Percentiles rank a stretch among this genome's conserved stretches.
Evolutionary conservation across 208 protist species (phyloP).

Genomic region (Acanthamoeba sp.): DNA sequence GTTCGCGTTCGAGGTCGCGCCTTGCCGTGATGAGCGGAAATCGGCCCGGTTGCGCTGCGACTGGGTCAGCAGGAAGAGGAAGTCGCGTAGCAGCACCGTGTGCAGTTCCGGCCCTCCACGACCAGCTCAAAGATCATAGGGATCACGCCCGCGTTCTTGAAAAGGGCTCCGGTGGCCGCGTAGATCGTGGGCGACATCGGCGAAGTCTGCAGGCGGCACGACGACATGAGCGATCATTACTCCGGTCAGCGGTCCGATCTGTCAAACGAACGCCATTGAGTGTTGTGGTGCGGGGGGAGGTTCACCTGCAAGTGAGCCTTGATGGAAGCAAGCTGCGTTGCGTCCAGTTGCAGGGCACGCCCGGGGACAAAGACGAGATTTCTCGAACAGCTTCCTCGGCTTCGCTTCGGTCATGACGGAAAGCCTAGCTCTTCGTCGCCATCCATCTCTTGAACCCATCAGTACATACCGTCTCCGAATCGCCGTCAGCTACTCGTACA

Average conservation of each 20-base stretch:
- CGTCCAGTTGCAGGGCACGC: background rate
- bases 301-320: constrained; percentile 22
- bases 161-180: background rate
- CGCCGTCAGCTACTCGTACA: too few relatives aligned
- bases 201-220: background rate
- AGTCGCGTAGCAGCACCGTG: constrained; percentile 31
- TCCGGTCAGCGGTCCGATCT: too few relatives aligned
- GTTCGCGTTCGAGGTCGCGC: background rate
- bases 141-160: constrained; percentile 60
- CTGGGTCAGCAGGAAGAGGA: constrained; percentile 50
- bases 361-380: constrained; percentile 9
- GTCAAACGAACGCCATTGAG: too few relatives aligned
- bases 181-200: constrained; percentile 50
- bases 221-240: too few relatives aligned
- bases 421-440: too few relatives aligned
- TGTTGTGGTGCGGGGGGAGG: too few relatives aligned
- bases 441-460: too few relatives aligned
- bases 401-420: too few relatives aligned
- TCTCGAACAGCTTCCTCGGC: too few relatives aligned
- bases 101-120: constrained; percentile 40
- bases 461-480: too few relatives aligned
- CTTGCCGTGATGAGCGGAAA: background rate
- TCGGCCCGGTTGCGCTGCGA: constrained; percentile 18
- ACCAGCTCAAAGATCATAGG: constrained; percentile 72
- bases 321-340: constrained; percentile 30